Evolutionary conservation across 1,139 yeast genomes (phyloP).

Genomic region (Suhomyces bolitotheri): DNA sequence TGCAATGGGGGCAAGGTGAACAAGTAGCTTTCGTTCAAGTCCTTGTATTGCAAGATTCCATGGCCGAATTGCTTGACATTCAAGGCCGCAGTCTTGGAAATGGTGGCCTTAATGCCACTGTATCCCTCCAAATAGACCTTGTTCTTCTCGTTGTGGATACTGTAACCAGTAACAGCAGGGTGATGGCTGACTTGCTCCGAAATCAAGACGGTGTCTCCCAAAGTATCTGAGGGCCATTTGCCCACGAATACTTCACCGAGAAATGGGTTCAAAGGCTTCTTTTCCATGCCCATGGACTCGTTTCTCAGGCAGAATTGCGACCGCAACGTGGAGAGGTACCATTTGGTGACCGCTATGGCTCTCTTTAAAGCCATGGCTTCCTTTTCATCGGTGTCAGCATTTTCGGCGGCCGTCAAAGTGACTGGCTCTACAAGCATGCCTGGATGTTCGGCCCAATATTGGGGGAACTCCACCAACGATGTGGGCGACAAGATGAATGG

Average conservation of each 20-base stretch:
- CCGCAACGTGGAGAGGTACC: constrained; percentile 90
- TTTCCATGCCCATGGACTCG: constrained; percentile 88
- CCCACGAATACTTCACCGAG: constrained; percentile 92
- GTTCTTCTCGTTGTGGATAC: constrained; percentile 69
- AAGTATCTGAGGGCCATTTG: constrained; percentile 59
- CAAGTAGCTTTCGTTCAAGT: constrained; percentile 66
- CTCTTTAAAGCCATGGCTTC: constrained; percentile 58
- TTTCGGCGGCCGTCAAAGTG: constrained; percentile 31
- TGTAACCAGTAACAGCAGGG: constrained; percentile 92
- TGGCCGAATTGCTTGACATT: constrained; percentile 92
- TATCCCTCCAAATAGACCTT: constrained; percentile 78
- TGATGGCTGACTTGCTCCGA: constrained; percentile 95
- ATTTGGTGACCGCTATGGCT: constrained; percentile 76
- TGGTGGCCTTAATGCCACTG: constrained; percentile 82
- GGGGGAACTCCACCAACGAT: constrained; percentile 86
- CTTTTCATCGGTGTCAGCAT: constrained; percentile 30
- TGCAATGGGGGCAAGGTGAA: constrained; percentile 95
- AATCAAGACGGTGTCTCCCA: constrained; percentile 72
- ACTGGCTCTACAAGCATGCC: constrained; percentile 76
- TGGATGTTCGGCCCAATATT: constrained; percentile 91
- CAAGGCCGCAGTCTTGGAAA: constrained; percentile 73
- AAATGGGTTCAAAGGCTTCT: constrained; percentile 94
- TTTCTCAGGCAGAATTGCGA: constrained; percentile 93
- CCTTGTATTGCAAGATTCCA: constrained; percentile 65
- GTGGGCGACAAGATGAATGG: constrained; percentile 95